These are phyloP conservation scores for Microbotryum saponariae DNA, from an alignment of 1,284 basidiomycete genomes.

Conservation along the genomic window DNA sequence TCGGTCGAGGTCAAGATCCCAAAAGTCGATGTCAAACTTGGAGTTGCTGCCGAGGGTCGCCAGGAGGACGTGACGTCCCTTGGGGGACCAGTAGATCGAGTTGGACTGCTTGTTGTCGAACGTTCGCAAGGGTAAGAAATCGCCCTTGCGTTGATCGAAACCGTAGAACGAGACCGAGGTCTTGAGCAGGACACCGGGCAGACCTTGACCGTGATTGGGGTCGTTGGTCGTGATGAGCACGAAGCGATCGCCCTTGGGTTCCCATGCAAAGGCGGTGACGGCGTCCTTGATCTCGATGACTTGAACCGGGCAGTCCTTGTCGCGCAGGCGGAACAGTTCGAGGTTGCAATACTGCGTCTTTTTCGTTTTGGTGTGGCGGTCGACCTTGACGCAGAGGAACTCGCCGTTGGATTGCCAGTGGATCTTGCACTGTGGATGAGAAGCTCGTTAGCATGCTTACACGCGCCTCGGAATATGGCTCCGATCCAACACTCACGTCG, in stretches of 20 bases:
- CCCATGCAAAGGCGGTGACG: slow-evolving; percentile 97
- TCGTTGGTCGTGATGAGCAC: slow-evolving; percentile 92
- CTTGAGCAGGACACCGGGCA: slow-evolving; percentile 85
- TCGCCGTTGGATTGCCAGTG: slow-evolving; percentile 99
- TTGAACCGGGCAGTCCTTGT: slow-evolving; percentile 97
- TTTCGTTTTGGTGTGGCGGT: slow-evolving; percentile 98
- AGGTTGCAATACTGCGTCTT: slow-evolving; percentile 98
- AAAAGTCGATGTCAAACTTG: slow-evolving; percentile 98
- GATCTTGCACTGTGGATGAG: slow-evolving; percentile 70
- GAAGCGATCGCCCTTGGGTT: slow-evolving; percentile 92
- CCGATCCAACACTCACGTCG: slow-evolving; percentile 56
- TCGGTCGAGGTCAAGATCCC: slow-evolving; percentile 85
- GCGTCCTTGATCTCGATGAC: slow-evolving; percentile 96
- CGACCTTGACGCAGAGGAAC: slow-evolving; percentile 98
- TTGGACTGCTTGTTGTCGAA: slow-evolving; percentile 84
- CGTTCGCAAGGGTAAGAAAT: slow-evolving; percentile 82
- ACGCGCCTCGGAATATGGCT: not conserved
- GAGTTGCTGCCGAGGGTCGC: slow-evolving; percentile 89
- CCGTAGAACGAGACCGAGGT: slow-evolving; percentile 96
- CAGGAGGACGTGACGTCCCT: slow-evolving; percentile 89
- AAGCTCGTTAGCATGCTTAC: slow-evolving; percentile 1
- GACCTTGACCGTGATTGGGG: slow-evolving; percentile 77
- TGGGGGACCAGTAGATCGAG: slow-evolving; percentile 94
- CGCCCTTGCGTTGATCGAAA: slow-evolving; percentile 84
- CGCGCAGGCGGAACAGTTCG: slow-evolving; percentile 93